Evolutionary conservation across 228 moss, liverwort and hornwort species (phyloP).

Genomic region (Sphagnum magellanicum): DNA sequence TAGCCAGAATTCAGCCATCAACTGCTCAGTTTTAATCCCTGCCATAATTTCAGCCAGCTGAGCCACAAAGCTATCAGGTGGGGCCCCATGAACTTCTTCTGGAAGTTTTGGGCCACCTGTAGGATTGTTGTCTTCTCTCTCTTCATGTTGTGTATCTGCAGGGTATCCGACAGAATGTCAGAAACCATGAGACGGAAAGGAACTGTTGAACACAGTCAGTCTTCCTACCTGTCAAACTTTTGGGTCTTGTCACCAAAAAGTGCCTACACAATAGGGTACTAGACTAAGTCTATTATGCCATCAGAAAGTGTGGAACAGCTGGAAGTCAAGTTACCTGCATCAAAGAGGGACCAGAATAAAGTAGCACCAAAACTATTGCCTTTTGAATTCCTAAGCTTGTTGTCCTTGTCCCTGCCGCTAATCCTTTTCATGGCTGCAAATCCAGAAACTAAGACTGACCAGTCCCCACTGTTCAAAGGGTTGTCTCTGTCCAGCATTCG

Average conservation of each 20-base stretch:
- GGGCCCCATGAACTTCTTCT: conserved; percentile 89
- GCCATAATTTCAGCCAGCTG: conserved; percentile 93
- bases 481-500: conserved; percentile 47
- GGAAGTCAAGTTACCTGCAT: conserved; percentile 36
- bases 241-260: too few species aligned
- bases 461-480: conserved; percentile 67
- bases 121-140: conserved; percentile 30
- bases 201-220: too few species aligned
- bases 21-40: conserved; percentile 75
- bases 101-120: conserved; percentile 50
- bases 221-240: too few species aligned
- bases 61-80: conserved; percentile 85
- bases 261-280: too few species aligned
- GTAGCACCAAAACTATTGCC: conserved; percentile 46
- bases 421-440: conserved; percentile 89
- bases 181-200: not conserved
- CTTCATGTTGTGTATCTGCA: conserved; percentile 54
- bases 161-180: not conserved
- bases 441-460: conserved; percentile 81
- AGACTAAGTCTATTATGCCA: too few species aligned
- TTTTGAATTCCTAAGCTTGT: conserved; percentile 42
- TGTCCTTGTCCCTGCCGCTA: conserved; percentile 65
- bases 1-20: conserved; percentile 90
- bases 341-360: conserved; percentile 73
- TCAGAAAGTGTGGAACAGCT: too few species aligned